Percentiles rank a stretch among this genome's conserved stretches.
These are phyloP conservation scores for Chytridiales sp. DNA, from an alignment of 371 early-diverging fungal species.

Conservation along the genomic window DNA sequence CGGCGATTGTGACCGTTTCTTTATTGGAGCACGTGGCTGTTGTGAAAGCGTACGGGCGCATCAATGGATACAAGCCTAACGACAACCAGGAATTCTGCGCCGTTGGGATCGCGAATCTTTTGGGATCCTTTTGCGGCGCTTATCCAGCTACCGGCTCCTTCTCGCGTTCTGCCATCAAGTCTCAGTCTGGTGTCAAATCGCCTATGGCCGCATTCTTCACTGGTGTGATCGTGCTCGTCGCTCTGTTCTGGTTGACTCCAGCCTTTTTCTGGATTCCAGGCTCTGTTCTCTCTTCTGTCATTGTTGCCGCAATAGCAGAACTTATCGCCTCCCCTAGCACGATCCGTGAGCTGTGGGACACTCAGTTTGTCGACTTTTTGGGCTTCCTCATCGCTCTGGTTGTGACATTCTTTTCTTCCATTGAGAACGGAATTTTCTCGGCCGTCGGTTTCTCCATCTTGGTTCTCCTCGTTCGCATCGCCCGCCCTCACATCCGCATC, in stretches of 20 bases:
- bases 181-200: constrained; percentile 67
- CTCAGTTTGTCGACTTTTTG: constrained; percentile 33
- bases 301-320: constrained; percentile 67
- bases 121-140: constrained; percentile 77
- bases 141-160: constrained; percentile 85
- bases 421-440: constrained; percentile 69
- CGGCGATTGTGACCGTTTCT: constrained; percentile 65
- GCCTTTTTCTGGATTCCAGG: constrained; percentile 80
- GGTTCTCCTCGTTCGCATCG: constrained; percentile 67
- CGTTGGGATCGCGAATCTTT: constrained; percentile 74
- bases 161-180: constrained; percentile 79
- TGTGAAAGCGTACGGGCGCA: constrained; percentile 71
- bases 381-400: constrained; percentile 50
- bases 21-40: constrained; percentile 88
- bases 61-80: constrained; percentile 57
- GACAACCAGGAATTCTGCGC: constrained; percentile 81
- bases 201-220: constrained; percentile 76
- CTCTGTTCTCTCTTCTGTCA: constrained; percentile 74
- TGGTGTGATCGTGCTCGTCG: constrained; percentile 69
- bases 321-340: constrained; percentile 38
- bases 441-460: constrained; percentile 63
- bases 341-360: constrained; percentile 14
- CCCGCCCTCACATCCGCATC: constrained; percentile 56
- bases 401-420: constrained; percentile 66
- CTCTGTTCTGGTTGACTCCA: constrained; percentile 75